Conservation (phyloP, 108 stramenopile genomes). For the Aurantiochytrium sp. region DNA sequence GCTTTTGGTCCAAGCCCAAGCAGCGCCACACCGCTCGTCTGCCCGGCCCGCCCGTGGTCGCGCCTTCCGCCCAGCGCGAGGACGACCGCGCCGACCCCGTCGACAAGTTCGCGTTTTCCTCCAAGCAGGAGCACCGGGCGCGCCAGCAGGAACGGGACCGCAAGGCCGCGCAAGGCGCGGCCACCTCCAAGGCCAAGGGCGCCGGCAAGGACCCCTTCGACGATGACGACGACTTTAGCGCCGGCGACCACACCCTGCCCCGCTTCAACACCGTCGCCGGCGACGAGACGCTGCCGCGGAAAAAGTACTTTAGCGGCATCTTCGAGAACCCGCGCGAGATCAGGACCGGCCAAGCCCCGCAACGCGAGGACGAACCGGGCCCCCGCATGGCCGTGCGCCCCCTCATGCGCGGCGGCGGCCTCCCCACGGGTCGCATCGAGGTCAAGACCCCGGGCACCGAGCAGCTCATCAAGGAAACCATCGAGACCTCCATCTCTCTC, state of each 20-base stretch:
- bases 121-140: too few species aligned
- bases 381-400: slow-evolving; percentile 13
- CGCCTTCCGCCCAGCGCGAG: neutral
- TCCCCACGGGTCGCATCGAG: neutral
- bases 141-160: too few species aligned
- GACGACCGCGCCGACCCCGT: neutral
- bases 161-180: too few species aligned
- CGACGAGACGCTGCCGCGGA: neutral
- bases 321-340: neutral
- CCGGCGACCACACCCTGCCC: neutral
- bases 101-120: too few species aligned
- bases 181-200: neutral
- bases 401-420: neutral
- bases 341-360: neutral
- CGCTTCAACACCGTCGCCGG: neutral
- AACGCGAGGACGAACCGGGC: neutral
- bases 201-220: neutral
- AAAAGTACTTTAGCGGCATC: neutral
- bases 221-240: too few species aligned
- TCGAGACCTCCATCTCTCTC: neutral
- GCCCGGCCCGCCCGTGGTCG: neutral
- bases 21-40: neutral
- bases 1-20: neutral
- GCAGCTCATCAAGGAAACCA: slow-evolving; percentile 25
- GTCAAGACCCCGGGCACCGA: neutral